Evolutionary conservation across 495 filamentous ascomycete species (phyloP), one percentile per base, ranked within the genome.

Genomic region (Penicillium waksmanii): DNA sequence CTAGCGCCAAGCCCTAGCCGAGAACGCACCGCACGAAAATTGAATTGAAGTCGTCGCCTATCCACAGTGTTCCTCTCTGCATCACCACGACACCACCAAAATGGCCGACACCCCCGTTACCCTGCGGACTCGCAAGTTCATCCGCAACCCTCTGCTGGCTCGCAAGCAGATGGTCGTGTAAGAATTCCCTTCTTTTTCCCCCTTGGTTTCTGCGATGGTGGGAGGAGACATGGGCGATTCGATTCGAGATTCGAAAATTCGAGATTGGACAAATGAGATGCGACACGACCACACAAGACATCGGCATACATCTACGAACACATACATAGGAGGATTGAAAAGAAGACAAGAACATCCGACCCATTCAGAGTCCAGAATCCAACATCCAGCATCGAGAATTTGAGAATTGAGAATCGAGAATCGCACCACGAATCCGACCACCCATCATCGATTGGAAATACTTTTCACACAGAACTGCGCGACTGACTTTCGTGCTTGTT

Each of bases 161-260:
- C 89, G 94, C 74, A 97, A 95, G 85, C 96, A 99, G 87, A 98
- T 99, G 95, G 96, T 99, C 82, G 91, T 98, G 95, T 99, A 94
- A 87, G 96, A 61, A 50, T 51, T 27, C 64, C 62, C 60, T 44
- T 56, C 51, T 35, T 51, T 51, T 11, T 47, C 50, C 51, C 10
- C 51, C 60, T 60, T 23, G 23, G 23, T 23, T 53, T 59, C 56
- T 57, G 46, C 50, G 56, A 53, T 57, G 44, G 51, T 40, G 43
- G 57, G 56, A 58, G 52, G 61, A 63, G 58, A 56, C 51, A 61
- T 52, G 56, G 62, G 59, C 54, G 51, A 62, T 42, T 57, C 9
- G 53, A 44, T 44, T 44, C 42, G 42, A 44, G 15, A 31, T 31
- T 31, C 27, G 8, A 31, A 44, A 44, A 46, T 18, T 44, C 9